Base-by-base conservation (phyloP, 1,139 yeast species). In the Taiozyma sp. region DNA sequence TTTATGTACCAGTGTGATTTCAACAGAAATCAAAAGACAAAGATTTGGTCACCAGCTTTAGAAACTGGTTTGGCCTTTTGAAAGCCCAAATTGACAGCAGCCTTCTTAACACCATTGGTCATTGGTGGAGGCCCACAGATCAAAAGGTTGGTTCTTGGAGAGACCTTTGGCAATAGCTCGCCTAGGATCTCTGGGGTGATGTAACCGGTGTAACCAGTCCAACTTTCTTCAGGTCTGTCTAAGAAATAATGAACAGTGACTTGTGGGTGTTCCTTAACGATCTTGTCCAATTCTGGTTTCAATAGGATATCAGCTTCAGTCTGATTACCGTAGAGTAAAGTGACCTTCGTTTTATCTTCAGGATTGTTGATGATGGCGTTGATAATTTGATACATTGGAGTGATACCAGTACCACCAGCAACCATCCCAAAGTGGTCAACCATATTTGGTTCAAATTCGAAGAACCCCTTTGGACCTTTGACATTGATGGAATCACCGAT, bases 41-140 rank as follows among this genome's bases (percentile, higher is more conserved):
- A 93, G 36, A 92, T 88, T 72, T 91, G 96, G 72, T 95, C 98
- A 52, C 91, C 96, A 65, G 89, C 79, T 74, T 91, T 91, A 49
- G 96, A 86, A 39, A 92, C 91, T 5, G 97, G 95, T 71, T 83
- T 87, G 53, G 97, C 92, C 79, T 90, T 91, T 50, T 80, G 80
- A 71, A 73, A 95, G 23, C 97, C 98, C 61, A 92, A 78, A 51
- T 71, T 73, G 39, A 96, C 91, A 40, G 96, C 91, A 49, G 87
- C 88, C 75, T 86, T 91, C 76, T 91, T 92, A 66, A 85, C 77
- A 51, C 88, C 83, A 48, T 84, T 76, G 48, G 83, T 81, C 93
- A 89, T 85, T 51, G 89, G 89, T 55, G 97, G 97, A 53, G 99
- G 99, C 32, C 99, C 97, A 71, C 99, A 95, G 53, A 93, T 72